Evolutionary conservation across 192 early-diverging fungal genomes (phyloP).

Genomic region (Thamnidium elegans): DNA sequence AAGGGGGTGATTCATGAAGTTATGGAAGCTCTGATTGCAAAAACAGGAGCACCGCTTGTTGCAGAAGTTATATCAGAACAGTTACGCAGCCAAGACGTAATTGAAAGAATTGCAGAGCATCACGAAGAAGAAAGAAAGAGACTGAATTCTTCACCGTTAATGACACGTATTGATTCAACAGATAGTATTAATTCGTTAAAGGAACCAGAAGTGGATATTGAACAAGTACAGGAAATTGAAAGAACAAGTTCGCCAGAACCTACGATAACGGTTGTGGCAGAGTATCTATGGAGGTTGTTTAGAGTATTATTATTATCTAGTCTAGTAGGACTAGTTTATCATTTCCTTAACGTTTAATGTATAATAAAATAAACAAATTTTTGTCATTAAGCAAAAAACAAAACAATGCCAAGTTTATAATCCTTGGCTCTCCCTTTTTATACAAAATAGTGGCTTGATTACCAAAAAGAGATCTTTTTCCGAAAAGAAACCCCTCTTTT

Average conservation of each 20-base stretch:
- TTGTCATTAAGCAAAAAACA: too few relatives aligned
- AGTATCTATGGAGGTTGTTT: conserved; percentile 30
- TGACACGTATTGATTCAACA: background rate
- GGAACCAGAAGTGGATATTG: background rate
- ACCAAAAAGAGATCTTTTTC: too few relatives aligned
- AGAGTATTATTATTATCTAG: conserved; percentile 23
- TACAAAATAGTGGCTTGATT: background rate
- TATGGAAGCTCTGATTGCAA: conserved; percentile 25
- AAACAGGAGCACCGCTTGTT: conserved; percentile 25
- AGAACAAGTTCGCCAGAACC: background rate
- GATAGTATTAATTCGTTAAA: background rate
- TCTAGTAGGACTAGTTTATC: conserved; percentile 22
- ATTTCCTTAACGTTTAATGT: conserved; percentile 10
- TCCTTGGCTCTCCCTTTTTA: background rate
- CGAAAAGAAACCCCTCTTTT: too few relatives aligned
- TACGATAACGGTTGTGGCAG: background rate
- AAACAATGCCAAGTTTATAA: too few relatives aligned
- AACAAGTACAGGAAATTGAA: too few relatives aligned
- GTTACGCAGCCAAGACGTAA: conserved; percentile 29
- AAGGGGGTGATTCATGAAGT: conserved; percentile 34
- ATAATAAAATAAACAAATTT: too few relatives aligned
- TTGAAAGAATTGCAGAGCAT: conserved; percentile 27
- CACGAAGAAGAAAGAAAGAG: background rate
- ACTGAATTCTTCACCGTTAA: background rate
- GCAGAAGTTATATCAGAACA: conserved; percentile 31